Evolutionary conservation across 345 rosid genomes (phyloP).

Genomic region (Camelina sativa): DNA sequence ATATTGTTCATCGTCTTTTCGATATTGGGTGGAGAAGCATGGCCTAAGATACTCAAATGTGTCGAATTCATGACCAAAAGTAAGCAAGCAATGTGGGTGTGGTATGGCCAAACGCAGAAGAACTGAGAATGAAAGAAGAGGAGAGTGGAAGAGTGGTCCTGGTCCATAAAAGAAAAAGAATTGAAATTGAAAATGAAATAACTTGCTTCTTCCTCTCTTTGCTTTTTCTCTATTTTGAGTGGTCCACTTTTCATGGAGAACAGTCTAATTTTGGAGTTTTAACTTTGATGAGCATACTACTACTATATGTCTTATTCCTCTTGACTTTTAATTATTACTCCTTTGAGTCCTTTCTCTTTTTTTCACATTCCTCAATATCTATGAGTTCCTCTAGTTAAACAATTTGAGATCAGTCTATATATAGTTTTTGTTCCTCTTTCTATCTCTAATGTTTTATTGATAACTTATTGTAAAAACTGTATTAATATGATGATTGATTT

Average conservation of each 20-base stretch:
- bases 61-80: slow-evolving; percentile 39
- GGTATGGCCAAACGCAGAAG: slow-evolving; percentile 42
- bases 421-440: background rate
- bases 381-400: background rate
- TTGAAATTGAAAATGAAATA: background rate
- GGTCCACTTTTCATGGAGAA: slow-evolving; percentile 37
- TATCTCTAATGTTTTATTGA: background rate
- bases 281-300: slow-evolving; percentile 13
- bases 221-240: slow-evolving; percentile 35
- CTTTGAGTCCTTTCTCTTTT: background rate
- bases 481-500: too few relatives aligned
- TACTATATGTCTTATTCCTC: slow-evolving; percentile 25
- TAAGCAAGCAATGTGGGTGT: slow-evolving; percentile 41
- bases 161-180: slow-evolving; percentile 36
- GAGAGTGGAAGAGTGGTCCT: slow-evolving; percentile 48
- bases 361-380: slow-evolving; percentile 9
- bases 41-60: slow-evolving; percentile 35
- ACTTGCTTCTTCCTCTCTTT: slow-evolving; percentile 6
- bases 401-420: background rate
- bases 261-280: slow-evolving; percentile 23
- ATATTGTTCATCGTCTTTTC: slow-evolving; percentile 17
- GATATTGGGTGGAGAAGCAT: slow-evolving; percentile 26
- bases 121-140: slow-evolving; percentile 42
- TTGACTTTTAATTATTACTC: slow-evolving; percentile 21
- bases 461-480: background rate